Conservation (phyloP, 163 green algal genomes). For the Scenedesmus sp. region DNA sequence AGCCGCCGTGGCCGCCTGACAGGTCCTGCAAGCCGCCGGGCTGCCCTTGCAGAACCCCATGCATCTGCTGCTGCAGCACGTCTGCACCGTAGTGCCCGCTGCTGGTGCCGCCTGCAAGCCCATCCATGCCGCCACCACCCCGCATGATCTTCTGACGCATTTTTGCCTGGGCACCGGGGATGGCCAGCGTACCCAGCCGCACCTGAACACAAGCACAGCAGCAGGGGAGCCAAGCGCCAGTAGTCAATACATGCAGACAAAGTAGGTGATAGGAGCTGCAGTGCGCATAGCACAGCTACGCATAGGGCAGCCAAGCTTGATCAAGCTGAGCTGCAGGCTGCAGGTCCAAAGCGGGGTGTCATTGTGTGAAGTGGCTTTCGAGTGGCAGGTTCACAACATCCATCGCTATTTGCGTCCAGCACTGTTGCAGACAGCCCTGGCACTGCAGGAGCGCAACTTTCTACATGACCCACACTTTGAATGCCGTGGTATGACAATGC, state of each 20-base stretch:
- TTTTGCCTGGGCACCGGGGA: conserved; percentile 70
- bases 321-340: no score
- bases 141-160: conserved; percentile 63
- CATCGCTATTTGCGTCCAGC: no score
- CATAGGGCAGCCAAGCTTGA: no score
- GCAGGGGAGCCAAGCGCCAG: conserved; percentile 26
- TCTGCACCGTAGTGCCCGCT: neutral
- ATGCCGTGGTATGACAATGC: neutral
- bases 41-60: conserved; percentile 9
- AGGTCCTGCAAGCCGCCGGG: neutral
- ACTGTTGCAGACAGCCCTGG: no score
- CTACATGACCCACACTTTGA: no score
- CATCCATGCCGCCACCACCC: conserved; percentile 12
- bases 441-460: no score
- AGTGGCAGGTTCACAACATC: no score
- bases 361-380: no score
- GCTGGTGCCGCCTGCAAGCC: neutral
- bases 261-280: no score
- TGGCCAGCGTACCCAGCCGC: conserved; percentile 68
- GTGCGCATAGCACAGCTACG: no score
- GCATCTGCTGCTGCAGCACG: conserved; percentile 23
- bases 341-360: no score
- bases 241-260: neutral
- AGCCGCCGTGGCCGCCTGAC: neutral
- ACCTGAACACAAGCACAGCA: conserved; percentile 58